Base-by-base conservation (phyloP, 179 eudicot genomes). In the Amaranthus tricolor region DNA sequence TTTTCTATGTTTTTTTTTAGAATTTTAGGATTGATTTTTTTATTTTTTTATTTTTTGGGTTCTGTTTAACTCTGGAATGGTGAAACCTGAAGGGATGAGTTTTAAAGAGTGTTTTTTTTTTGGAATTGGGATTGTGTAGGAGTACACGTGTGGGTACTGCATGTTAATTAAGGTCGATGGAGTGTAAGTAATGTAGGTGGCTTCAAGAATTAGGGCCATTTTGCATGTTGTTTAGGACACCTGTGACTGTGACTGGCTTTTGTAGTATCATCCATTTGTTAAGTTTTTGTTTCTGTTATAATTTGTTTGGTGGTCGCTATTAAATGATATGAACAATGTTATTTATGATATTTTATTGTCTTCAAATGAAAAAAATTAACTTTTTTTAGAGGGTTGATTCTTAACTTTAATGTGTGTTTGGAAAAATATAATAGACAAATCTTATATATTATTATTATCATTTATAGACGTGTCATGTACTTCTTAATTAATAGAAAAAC, bases 111-210 rank as follows among this genome's bases (percentile, higher is more conserved):
- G 43, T 24, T 13, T 6, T 14, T 9, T 7, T 4, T 7, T 57
- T 7, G n/a, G 7, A 15, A 45, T 60, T 40, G 4, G 31, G 9
- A 52, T 64, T 50, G 43, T 50, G 62, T 20, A 8, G 51, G 57
- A 0, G 17, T 62, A 77, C 80, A 77, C 74, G 80, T 77, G 80
- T 70, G 54, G 14, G 17, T 44, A 9, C 9, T 77, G 78, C 80
- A 71, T 70, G 80, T 48, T n/a, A 5, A 48, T 6, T 51, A n/a
- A n/a, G 52, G n/a, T n/a, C n/a, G 14, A 8, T 43, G 52, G 19
- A 19, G 51, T 3, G 54, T 16, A 5, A 5, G 21, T 4, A 2
- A n/a, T 62, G 16, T 62, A 66, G 74, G 71, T 63, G 75, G 62
- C 51, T 62, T 60, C 52, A 59, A 57, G 68, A 10, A 19, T 31